A percentile compares a stretch with the other conserved stretches of the same genome.
Evolutionary conservation across 305 asterid genomes (phyloP).

Genomic region (Fraxinus ornus): DNA sequence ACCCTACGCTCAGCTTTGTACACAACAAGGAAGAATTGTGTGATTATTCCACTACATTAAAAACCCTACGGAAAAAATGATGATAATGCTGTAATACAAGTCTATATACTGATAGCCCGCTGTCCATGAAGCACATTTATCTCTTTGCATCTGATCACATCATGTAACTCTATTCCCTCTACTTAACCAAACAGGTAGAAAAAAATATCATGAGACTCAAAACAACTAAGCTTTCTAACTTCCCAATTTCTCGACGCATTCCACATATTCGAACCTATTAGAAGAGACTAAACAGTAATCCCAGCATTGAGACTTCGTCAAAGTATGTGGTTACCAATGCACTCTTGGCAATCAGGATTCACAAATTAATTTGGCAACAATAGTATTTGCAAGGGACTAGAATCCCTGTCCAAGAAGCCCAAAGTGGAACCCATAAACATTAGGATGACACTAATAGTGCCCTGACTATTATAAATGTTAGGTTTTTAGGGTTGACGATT

Average conservation of each 20-base stretch:
- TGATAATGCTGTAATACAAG: neutral
- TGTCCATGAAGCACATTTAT: neutral
- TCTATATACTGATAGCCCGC: neutral
- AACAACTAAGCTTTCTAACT: neutral
- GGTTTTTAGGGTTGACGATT: too few species aligned
- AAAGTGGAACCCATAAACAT: neutral
- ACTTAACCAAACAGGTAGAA: neutral
- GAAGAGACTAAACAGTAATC: neutral
- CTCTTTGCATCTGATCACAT: neutral
- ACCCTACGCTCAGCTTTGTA: neutral
- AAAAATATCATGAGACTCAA: neutral
- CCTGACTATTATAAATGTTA: neutral
- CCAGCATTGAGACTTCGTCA: neutral
- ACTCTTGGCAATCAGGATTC: neutral
- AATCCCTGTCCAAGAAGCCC: neutral
- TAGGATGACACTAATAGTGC: neutral
- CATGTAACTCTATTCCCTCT: neutral
- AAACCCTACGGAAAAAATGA: neutral
- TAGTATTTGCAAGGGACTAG: neutral
- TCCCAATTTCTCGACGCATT: neutral
- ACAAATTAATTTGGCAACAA: neutral
- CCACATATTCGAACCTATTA: neutral
- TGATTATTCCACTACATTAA: neutral
- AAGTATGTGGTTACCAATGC: neutral
- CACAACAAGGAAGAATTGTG: neutral